Evolutionary conservation across 306 rosid genomes (phyloP).

Genomic region (Medicago ruthenica): DNA sequence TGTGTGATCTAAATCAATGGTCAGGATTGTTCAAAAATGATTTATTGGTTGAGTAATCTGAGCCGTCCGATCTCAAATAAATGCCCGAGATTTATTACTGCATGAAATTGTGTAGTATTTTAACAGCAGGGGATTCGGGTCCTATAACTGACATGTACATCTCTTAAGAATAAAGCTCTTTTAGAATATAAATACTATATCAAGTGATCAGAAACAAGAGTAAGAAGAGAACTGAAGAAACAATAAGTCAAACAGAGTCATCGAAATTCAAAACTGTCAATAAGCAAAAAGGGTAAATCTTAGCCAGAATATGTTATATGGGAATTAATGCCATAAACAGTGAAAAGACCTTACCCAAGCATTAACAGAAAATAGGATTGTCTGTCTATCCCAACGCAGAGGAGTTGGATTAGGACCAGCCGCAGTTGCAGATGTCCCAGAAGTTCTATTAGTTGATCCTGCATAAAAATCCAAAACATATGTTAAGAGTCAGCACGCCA

Average conservation of each 20-base stretch:
- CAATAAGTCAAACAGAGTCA: conserved; percentile 22
- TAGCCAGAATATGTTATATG: not conserved
- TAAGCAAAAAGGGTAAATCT: conserved; percentile 7
- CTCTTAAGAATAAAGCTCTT: conserved; percentile 16
- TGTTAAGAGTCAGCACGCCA: conserved; percentile 16
- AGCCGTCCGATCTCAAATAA: no score
- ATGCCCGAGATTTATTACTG: no score
- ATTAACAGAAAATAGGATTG: conserved; percentile 85
- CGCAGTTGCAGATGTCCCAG: conserved; percentile 70
- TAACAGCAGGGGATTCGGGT: no score
- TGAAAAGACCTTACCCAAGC: conserved; percentile 77
- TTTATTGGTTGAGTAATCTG: no score
- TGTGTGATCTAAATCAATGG: no score
- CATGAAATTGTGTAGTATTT: no score
- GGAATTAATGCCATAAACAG: conserved; percentile 4
- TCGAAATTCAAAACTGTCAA: not conserved
- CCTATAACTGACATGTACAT: conserved; percentile 21
- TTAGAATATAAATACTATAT: not conserved
- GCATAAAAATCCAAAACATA: conserved; percentile 42
- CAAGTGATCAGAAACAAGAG: conserved; percentile 17
- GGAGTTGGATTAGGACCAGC: conserved; percentile 64
- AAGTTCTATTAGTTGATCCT: conserved; percentile 73
- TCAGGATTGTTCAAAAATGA: no score
- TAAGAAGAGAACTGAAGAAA: conserved; percentile 16
- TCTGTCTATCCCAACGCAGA: conserved; percentile 87